Evolutionary conservation across 1,139 yeast species (phyloP).

Genomic region (Scheffersomyces insectosa): DNA sequence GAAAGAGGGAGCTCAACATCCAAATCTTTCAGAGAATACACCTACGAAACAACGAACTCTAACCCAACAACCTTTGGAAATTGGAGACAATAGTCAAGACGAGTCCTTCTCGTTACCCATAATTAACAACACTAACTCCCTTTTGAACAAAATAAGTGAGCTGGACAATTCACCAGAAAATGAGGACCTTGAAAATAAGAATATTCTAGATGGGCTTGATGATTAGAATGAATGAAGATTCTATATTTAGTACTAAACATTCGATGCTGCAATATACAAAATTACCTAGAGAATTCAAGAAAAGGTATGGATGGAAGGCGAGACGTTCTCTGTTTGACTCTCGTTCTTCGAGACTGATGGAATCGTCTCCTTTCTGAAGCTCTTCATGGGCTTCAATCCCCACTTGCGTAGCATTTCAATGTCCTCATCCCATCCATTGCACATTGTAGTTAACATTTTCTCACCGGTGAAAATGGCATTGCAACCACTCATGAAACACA

Average conservation of each 20-base stretch:
- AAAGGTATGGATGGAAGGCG: too few relatives aligned
- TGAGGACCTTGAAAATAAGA: slow-evolving; percentile 7
- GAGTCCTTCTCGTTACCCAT: slow-evolving; percentile 37
- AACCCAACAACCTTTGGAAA: too few relatives aligned
- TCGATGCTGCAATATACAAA: too few relatives aligned
- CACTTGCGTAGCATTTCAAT: slow-evolving; percentile 64
- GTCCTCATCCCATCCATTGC: slow-evolving; percentile 86
- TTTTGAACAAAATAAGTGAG: slow-evolving; percentile 9
- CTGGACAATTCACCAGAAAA: slow-evolving; percentile 8
- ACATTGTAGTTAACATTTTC: slow-evolving; percentile 79
- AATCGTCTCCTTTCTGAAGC: slow-evolving; percentile 28
- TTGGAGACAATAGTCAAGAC: slow-evolving; percentile 10
- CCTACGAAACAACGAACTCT: too few relatives aligned
- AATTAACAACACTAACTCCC: slow-evolving; percentile 18
- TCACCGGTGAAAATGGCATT: slow-evolving; percentile 84
- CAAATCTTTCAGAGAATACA: too few relatives aligned
- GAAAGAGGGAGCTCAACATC: not conserved
- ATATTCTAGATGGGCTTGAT: slow-evolving; percentile 15
- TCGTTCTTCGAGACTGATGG: too few relatives aligned
- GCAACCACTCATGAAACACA: slow-evolving; percentile 77
- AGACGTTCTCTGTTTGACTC: too few relatives aligned
- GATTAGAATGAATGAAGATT: slow-evolving; percentile 3
- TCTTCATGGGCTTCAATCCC: slow-evolving; percentile 73
- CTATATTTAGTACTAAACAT: too few relatives aligned
- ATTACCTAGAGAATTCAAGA: too few relatives aligned